phyloP scores from a whole-genome alignment of 129 eudicot genomes.

The Chrysanthemum seticuspe region DNA sequence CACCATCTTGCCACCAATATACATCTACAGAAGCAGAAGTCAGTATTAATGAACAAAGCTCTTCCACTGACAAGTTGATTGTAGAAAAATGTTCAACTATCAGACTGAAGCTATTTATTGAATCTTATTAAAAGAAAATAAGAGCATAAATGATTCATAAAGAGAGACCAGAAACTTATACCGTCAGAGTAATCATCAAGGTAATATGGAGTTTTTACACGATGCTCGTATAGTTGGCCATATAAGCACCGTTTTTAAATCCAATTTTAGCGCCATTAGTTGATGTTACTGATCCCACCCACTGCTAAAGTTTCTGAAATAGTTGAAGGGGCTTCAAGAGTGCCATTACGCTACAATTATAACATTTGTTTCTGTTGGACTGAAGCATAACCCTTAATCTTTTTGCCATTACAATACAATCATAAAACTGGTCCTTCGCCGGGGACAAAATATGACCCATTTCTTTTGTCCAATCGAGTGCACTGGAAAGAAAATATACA shows the following conservation, averaged over 20 bases:
- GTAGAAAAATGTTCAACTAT: neutral
- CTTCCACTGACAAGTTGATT: neutral
- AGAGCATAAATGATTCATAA: neutral
- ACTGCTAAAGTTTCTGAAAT: constrained; percentile 52
- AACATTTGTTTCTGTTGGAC: too few species aligned
- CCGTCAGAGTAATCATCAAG: constrained; percentile 96
- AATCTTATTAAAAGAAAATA: neutral
- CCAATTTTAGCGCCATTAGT: constrained; percentile 61
- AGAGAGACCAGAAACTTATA: constrained; percentile 29
- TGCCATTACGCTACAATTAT: too few species aligned
- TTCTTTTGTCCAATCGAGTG: too few species aligned
- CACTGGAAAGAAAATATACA: too few species aligned
- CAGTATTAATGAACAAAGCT: constrained; percentile 9
- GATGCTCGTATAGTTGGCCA: constrained; percentile 97
- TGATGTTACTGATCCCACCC: constrained; percentile 52
- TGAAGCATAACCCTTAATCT: too few species aligned
- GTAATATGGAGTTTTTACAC: constrained; percentile 92
- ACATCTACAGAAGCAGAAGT: constrained; percentile 48
- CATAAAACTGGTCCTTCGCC: too few species aligned
- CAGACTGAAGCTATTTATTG: neutral
- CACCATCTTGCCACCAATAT: constrained; percentile 75
- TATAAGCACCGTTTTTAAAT: constrained; percentile 58
- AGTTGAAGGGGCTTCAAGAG: constrained; percentile 69
- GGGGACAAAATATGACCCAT: too few species aligned
- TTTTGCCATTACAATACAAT: too few species aligned